Evolutionary conservation across 106 monocot species (phyloP).

Genomic region (Chionographis japonica): DNA sequence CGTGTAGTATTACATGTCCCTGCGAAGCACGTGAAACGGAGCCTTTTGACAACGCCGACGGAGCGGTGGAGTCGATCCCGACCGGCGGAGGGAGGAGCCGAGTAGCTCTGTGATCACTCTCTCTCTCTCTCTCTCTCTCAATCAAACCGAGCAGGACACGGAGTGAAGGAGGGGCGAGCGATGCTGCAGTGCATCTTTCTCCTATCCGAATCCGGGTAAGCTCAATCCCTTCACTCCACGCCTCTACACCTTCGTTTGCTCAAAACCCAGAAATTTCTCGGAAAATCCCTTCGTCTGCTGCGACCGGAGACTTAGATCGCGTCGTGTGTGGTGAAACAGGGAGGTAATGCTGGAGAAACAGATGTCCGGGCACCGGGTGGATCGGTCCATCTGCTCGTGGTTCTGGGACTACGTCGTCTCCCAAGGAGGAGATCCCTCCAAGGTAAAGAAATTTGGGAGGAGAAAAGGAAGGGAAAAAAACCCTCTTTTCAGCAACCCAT

Average conservation of each 20-base stretch:
- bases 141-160: no score
- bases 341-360: conserved; percentile 99
- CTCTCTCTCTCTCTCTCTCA: no score
- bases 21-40: no score
- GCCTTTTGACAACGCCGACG: no score
- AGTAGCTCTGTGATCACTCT: no score
- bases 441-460: conserved; percentile 31
- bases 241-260: neutral
- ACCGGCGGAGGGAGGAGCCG: no score
- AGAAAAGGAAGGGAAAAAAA: no score
- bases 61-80: no score
- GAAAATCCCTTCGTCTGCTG: neutral
- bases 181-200: conserved; percentile 92
- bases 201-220: conserved; percentile 83
- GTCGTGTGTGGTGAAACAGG: conserved; percentile 26
- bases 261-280: neutral
- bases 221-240: neutral
- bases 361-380: conserved; percentile 72
- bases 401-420: conserved; percentile 74
- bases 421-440: conserved; percentile 64
- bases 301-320: neutral
- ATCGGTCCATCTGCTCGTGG: conserved; percentile 88
- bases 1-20: no score
- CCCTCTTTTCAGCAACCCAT: neutral
- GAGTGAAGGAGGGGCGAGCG: neutral